Percentiles rank a stretch among this genome's conserved stretches.
Conservation (phyloP, 2,329 filamentous ascomycete species). For the Pseudocercospora crystallina region DNA sequence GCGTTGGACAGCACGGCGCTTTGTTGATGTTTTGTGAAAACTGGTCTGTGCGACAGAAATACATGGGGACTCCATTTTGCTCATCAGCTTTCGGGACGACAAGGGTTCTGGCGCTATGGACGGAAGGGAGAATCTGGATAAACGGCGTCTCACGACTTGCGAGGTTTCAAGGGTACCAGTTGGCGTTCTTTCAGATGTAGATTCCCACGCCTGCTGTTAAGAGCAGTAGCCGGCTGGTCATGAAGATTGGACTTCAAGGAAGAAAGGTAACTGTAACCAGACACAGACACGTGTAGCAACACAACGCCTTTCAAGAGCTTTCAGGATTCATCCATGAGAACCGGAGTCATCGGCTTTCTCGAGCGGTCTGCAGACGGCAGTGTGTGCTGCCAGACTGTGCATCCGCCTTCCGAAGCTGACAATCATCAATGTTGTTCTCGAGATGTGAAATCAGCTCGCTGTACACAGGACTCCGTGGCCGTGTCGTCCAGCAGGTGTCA, state of each 20-base stretch:
- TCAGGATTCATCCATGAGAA: not conserved
- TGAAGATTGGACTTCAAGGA: no score
- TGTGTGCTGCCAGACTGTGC: not conserved
- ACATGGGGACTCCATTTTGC: no score
- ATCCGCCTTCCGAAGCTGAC: not conserved
- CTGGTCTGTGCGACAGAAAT: no score
- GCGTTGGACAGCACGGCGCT: slow-evolving; percentile 12
- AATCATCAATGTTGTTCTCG: not conserved
- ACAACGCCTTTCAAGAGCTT: no score
- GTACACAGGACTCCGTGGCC: no score
- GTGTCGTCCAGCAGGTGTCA: no score
- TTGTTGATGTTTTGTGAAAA: slow-evolving; percentile 12
- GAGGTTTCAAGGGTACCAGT: not conserved
- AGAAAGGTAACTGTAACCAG: no score
- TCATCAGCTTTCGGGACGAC: not conserved
- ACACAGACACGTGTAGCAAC: no score
- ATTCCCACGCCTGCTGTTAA: no score
- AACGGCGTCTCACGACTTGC: slow-evolving; percentile 19
- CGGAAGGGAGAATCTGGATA: not conserved
- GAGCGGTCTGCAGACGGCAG: not conserved
- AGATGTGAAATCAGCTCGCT: no score
- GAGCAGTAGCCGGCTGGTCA: no score
- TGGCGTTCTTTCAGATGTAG: no score
- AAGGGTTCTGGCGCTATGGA: slow-evolving; percentile 1
- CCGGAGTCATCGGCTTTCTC: not conserved